Evolutionary conservation across 345 rosid genomes (phyloP).

Genomic region (Citrus sp.): DNA sequence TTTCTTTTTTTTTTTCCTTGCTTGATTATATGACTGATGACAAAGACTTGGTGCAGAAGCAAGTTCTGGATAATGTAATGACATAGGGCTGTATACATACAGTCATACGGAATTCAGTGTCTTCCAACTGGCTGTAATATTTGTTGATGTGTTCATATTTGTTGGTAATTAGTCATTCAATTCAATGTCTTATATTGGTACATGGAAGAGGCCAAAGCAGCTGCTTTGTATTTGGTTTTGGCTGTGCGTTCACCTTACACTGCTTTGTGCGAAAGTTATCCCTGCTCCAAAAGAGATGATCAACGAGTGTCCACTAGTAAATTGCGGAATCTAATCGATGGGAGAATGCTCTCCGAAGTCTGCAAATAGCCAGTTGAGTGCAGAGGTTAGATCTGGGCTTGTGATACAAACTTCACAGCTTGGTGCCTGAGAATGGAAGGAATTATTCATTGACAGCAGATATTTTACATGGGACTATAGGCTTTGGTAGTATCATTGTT

Average conservation of each 20-base stretch:
- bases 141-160: neutral
- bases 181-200: neutral
- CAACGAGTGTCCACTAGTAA: neutral
- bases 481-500: neutral
- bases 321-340: neutral
- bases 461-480: neutral
- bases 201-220: neutral
- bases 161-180: neutral
- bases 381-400: neutral
- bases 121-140: neutral
- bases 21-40: neutral
- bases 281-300: neutral
- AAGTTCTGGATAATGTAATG: slow-evolving; percentile 7
- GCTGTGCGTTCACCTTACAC: neutral
- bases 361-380: neutral
- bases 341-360: neutral
- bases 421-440: neutral
- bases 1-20: neutral
- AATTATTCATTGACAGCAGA: neutral
- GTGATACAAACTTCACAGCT: neutral
- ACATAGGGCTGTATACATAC: slow-evolving; percentile 3
- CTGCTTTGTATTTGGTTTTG: neutral
- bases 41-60: neutral
- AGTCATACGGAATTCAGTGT: neutral
- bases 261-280: neutral